phyloP scores from a whole-genome alignment of 106 monocot genomes.

The Gastrodia elata region DNA sequence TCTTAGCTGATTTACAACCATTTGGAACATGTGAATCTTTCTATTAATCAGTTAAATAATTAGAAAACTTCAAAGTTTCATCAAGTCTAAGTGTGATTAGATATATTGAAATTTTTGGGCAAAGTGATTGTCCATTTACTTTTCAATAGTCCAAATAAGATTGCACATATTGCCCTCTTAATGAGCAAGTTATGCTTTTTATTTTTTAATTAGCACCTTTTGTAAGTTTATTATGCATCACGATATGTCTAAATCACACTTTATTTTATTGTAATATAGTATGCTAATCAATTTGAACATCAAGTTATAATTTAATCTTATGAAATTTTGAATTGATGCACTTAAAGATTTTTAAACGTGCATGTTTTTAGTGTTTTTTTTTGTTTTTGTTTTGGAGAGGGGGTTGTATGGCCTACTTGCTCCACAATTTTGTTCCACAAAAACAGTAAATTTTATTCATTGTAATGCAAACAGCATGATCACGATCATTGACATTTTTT shows the following conservation, averaged over 20 bases:
- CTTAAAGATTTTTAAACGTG: no score
- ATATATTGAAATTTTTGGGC: not conserved
- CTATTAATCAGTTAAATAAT: not conserved
- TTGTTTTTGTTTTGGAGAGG: no score
- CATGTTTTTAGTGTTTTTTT: no score
- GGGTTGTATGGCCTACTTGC: no score
- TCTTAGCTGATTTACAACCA: not conserved
- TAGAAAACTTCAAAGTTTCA: not conserved
- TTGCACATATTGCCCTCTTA: not conserved
- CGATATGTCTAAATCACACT: not conserved
- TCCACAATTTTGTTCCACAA: no score
- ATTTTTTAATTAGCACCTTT: not conserved
- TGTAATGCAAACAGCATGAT: no score
- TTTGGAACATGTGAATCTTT: not conserved
- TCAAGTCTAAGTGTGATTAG: not conserved
- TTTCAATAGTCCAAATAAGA: not conserved
- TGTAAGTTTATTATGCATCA: not conserved
- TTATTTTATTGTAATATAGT: not conserved
- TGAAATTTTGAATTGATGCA: not conserved
- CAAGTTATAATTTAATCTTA: not conserved
- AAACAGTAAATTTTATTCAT: no score
- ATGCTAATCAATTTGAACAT: not conserved
- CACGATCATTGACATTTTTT: no score
- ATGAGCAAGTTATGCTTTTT: no score
- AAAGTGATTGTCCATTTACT: not conserved